Evolutionary conservation across 2,329 filamentous ascomycete genomes (phyloP), one percentile per base, ranked within the genome.

Genomic region (Talaromyces funiculosus): DNA sequence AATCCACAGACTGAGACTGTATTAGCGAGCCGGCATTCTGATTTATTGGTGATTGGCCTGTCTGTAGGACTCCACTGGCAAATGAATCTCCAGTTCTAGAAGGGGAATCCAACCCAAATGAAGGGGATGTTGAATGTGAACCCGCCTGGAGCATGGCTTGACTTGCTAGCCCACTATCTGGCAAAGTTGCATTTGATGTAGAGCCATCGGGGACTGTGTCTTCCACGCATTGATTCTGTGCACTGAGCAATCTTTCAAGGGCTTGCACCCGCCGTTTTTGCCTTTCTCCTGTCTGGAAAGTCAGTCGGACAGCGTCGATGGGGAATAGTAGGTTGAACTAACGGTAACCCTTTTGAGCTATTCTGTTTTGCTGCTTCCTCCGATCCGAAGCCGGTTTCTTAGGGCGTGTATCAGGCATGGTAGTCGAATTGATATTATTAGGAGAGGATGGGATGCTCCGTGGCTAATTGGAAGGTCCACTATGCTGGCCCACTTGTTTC

Each of bases 351-450:
- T 61, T 65, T 40, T 22, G 49, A 31, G 37, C 59, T 54, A 31
- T 61, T 61, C 49, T 61, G 57, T 51, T 73, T 69, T 22, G 67
- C 67, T 45, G 84, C 81, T 33, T 79, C 78, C 38, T 80, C 80
- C 57, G 45, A 1, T 59, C 57, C 16, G 57, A 59, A 5, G 69
- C 37, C 20, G 45, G 31, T 37, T 59, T 59, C n/a, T 20, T 59
- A n/a, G 38, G n/a, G n/a, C 54, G 37, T 1, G 12, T 12, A 35
- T 35, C 54, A 43, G 38, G 16, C 54, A 57, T 57, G 54, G 10
- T 38, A 33, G 26, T 22, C 12, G 6, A 57, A 3, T 29, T 6
- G 26, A 18, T 20, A 22, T 33, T 9, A 20, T 10, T 1, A 14
- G 10, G n/a, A 33, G 38, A 22, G 9, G 18, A 22, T 14, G 40